phyloP scores from a whole-genome alignment of 306 rosid species.

The Styphnolobium japonicum region DNA sequence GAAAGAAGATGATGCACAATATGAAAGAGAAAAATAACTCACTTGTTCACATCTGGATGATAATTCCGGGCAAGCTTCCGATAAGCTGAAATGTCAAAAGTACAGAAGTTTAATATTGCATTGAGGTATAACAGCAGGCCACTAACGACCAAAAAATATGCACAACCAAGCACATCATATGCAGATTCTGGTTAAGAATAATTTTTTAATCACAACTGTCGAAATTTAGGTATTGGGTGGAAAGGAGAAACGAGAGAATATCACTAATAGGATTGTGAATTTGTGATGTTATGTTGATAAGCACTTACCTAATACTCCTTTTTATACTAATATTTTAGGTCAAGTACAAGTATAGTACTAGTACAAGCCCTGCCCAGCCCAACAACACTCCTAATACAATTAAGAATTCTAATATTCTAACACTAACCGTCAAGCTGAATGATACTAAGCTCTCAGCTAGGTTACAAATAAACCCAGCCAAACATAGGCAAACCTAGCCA shows the following conservation, averaged over 20 bases:
- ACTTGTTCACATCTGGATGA: constrained; percentile 98
- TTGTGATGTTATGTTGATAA: background rate
- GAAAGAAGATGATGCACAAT: background rate
- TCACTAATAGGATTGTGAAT: background rate
- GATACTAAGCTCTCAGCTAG: too few relatives aligned
- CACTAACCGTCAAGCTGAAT: too few relatives aligned
- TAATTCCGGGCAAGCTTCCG: constrained; percentile 92
- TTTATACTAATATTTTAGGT: background rate
- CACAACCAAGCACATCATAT: background rate
- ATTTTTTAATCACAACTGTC: background rate
- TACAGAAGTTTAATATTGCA: background rate
- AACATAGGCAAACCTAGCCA: too few relatives aligned
- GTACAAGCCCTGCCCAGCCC: background rate
- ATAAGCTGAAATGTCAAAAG: constrained; percentile 63
- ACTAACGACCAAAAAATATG: background rate
- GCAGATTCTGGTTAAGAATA: background rate
- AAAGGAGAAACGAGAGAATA: background rate
- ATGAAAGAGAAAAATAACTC: constrained; percentile 31
- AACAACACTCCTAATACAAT: background rate
- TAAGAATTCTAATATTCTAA: background rate
- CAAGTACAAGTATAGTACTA: background rate
- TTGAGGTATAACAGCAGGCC: background rate
- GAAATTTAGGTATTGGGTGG: background rate
- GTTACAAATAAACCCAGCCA: too few relatives aligned
- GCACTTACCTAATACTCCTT: background rate